Evolutionary conservation across 163 green algal genomes (phyloP).

Genomic region (Volvox carteri): DNA sequence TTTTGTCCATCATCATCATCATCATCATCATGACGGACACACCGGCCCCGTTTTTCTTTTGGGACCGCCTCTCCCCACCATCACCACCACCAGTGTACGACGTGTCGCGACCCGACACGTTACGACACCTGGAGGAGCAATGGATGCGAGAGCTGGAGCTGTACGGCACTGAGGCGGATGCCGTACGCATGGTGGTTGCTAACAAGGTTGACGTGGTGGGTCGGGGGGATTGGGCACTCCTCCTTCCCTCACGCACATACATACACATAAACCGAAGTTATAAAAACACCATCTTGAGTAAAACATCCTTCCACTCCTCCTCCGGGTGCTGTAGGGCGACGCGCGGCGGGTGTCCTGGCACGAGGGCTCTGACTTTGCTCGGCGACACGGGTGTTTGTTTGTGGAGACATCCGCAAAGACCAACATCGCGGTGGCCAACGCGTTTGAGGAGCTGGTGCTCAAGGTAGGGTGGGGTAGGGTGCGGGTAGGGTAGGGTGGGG

Average conservation of each 20-base stretch:
- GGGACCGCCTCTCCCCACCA: background rate
- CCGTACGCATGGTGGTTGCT: constrained; percentile 91
- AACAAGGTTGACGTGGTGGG: constrained; percentile 91
- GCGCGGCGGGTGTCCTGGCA: constrained; percentile 78
- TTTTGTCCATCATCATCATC: too few species aligned
- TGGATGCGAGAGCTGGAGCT: constrained; percentile 88
- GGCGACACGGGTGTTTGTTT: constrained; percentile 88
- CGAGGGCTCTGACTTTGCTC: constrained; percentile 87
- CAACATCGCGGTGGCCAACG: constrained; percentile 80
- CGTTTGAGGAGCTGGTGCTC: constrained; percentile 90
- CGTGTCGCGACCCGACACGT: constrained; percentile 86
- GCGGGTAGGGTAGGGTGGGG: background rate
- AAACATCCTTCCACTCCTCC: too few species aligned
- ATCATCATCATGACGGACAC: too few species aligned
- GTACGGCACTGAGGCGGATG: constrained; percentile 75
- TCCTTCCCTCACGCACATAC: background rate
- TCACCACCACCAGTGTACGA: constrained; percentile 82
- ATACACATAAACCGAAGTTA: background rate
- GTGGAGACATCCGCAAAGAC: constrained; percentile 92
- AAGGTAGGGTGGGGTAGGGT: constrained; percentile 25
- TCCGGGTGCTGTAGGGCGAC: constrained; percentile 28
- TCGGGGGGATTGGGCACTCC: background rate
- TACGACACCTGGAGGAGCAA: constrained; percentile 85
- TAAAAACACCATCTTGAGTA: too few species aligned
- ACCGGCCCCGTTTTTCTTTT: too few species aligned